A percentile compares a stretch with the other conserved stretches of the same genome.
These are phyloP conservation scores for Colletotrichum australisinense DNA, from an alignment of 2,329 filamentous ascomycete genomes.

Conservation along the genomic window DNA sequence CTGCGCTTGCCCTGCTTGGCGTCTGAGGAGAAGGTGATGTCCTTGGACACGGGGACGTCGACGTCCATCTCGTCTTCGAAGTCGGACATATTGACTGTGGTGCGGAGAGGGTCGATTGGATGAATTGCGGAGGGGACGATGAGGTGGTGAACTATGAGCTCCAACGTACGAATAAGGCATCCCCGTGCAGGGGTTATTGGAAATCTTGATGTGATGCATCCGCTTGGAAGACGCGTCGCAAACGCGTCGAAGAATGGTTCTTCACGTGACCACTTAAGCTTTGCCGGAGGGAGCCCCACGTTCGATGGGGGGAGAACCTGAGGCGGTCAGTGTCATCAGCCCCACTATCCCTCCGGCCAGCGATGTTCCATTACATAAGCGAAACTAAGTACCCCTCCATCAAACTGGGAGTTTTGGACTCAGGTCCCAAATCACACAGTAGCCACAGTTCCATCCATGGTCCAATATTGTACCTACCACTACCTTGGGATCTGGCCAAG, in stretches of 20 bases:
- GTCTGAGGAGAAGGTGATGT: slow-evolving; percentile 78
- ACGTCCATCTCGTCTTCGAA: slow-evolving; percentile 72
- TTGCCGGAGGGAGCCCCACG: not conserved
- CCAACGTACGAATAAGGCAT: too few relatives aligned
- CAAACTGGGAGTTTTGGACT: too few relatives aligned
- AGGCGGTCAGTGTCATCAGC: too few relatives aligned
- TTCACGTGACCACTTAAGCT: slow-evolving; percentile 29
- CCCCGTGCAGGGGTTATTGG: not conserved
- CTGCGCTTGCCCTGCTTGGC: slow-evolving; percentile 90
- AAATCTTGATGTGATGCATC: not conserved
- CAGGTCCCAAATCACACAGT: too few relatives aligned
- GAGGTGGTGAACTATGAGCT: not conserved
- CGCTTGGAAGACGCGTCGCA: slow-evolving; percentile 27
- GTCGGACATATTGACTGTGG: slow-evolving; percentile 61
- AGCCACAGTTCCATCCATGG: too few relatives aligned
- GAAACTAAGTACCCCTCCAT: not conserved
- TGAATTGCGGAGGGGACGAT: not conserved
- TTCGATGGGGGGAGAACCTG: too few relatives aligned
- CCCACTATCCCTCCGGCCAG: not conserved
- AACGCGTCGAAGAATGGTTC: not conserved
- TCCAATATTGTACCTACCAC: too few relatives aligned
- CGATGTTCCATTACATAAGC: not conserved
- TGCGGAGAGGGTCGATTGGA: not conserved
- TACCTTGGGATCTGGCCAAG: too few relatives aligned
- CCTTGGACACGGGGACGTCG: slow-evolving; percentile 61